These are phyloP conservation scores for Metschnikowia peoriensis DNA, from an alignment of 805 yeast genomes.

Conservation along the genomic window DNA sequence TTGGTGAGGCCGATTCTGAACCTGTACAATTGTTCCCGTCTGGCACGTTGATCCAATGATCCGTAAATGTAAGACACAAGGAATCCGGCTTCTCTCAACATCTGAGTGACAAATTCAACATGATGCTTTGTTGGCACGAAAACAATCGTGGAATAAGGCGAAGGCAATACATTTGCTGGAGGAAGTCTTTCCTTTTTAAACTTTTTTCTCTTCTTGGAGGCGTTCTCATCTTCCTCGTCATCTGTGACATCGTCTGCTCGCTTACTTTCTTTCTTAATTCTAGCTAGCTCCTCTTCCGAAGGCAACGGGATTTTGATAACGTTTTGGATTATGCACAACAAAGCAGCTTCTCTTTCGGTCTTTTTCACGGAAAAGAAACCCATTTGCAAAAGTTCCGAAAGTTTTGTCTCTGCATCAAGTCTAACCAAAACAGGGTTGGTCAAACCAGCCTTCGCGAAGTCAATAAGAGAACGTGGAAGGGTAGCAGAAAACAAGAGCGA, in stretches of 20 bases:
- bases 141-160: slow-evolving; percentile 81
- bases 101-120: slow-evolving; percentile 80
- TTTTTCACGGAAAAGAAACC: slow-evolving; percentile 77
- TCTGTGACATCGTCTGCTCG: slow-evolving; percentile 44
- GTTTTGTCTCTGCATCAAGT: slow-evolving; percentile 87
- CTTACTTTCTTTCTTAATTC: slow-evolving; percentile 52
- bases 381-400: slow-evolving; percentile 90
- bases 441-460: slow-evolving; percentile 96
- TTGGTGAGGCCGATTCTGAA: slow-evolving; percentile 83
- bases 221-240: slow-evolving; percentile 33
- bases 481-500: slow-evolving; percentile 93
- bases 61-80: slow-evolving; percentile 91
- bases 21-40: slow-evolving; percentile 81
- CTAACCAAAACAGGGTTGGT: slow-evolving; percentile 89
- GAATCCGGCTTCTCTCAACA: slow-evolving; percentile 77
- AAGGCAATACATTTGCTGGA: slow-evolving; percentile 79
- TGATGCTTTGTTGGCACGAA: slow-evolving; percentile 98
- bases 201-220: slow-evolving; percentile 29
- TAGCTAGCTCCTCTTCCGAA: slow-evolving; percentile 61
- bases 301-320: slow-evolving; percentile 84
- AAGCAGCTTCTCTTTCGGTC: slow-evolving; percentile 86
- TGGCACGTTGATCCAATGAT: slow-evolving; percentile 90
- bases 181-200: slow-evolving; percentile 61
- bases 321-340: slow-evolving; percentile 73
- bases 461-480: slow-evolving; percentile 85